Conservation (phyloP, 2,329 filamentous ascomycete genomes). For the Seiridium cupressi region DNA sequence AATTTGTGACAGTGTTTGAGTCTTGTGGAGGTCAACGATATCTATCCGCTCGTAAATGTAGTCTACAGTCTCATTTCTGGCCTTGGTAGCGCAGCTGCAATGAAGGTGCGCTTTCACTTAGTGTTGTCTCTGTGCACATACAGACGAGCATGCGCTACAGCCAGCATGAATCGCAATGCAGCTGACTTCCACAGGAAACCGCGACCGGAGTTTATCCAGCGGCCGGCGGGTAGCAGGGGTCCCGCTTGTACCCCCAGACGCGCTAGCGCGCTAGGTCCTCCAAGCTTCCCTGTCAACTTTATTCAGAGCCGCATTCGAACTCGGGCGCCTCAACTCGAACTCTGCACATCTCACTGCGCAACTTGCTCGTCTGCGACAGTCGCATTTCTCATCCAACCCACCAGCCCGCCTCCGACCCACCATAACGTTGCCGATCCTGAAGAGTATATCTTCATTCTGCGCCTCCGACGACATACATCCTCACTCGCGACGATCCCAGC, state of each 20-base stretch:
- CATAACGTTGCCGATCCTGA: neutral
- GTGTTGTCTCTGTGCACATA: no score
- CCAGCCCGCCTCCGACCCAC: neutral
- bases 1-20: neutral
- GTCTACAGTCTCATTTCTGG: no score
- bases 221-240: neutral
- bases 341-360: neutral
- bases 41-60: no score
- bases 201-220: slow-evolving; percentile 3
- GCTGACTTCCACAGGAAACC: no score
- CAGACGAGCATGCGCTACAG: no score
- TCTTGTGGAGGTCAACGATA: no score
- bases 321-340: neutral
- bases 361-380: neutral
- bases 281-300: slow-evolving; percentile 3
- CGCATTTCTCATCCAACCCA: neutral
- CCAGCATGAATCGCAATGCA: no score
- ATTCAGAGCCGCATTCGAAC: slow-evolving; percentile 6
- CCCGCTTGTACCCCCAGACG: neutral
- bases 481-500: neutral
- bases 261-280: neutral
- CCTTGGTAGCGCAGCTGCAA: no score
- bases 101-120: no score
- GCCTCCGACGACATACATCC: neutral
- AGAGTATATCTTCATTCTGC: neutral